A percentile compares a stretch with the other conserved stretches of the same genome.
These are phyloP conservation scores for Phaeoacremonium minimum DNA, from an alignment of 2,329 filamentous ascomycete species.

Conservation along the genomic window DNA sequence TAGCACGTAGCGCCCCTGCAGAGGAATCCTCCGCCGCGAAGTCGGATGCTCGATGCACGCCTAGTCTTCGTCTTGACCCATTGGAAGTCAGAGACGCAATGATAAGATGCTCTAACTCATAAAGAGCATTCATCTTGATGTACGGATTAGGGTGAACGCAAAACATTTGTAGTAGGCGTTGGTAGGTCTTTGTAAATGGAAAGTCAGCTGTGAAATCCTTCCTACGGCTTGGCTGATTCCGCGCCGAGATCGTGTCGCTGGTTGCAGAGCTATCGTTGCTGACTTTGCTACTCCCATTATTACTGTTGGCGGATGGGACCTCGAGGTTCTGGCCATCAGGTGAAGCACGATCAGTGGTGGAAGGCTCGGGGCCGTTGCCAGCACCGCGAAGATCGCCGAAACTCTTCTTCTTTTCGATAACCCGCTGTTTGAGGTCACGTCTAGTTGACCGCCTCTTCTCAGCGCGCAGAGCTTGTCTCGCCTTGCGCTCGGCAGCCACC, in stretches of 20 bases:
- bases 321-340: conserved; percentile 24
- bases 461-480: conserved; percentile 26
- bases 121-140: conserved; percentile 76
- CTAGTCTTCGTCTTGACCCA: conserved; percentile 30
- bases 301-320: conserved; percentile 20
- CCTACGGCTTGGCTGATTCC: conserved; percentile 16
- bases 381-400: conserved; percentile 58
- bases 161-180: conserved; percentile 77
- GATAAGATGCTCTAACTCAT: conserved; percentile 79
- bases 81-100: conserved; percentile 65
- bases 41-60: conserved; percentile 25
- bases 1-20: conserved; percentile 25
- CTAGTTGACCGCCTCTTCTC: conserved; percentile 38
- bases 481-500: conserved; percentile 47
- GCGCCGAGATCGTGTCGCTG: conserved; percentile 30
- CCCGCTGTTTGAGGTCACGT: conserved; percentile 22
- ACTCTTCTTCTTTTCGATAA: conserved; percentile 55
- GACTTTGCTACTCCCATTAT: too few species aligned
- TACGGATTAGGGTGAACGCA: conserved; percentile 86
- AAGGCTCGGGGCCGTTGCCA: conserved; percentile 30
- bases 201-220: conserved; percentile 52
- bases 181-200: conserved; percentile 76
- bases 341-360: neutral
- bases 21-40: conserved; percentile 8
- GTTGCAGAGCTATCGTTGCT: conserved; percentile 36